These are phyloP conservation scores for Diaporthe citrichinensis DNA, from an alignment of 2,329 filamentous ascomycete genomes.

Conservation along the genomic window DNA sequence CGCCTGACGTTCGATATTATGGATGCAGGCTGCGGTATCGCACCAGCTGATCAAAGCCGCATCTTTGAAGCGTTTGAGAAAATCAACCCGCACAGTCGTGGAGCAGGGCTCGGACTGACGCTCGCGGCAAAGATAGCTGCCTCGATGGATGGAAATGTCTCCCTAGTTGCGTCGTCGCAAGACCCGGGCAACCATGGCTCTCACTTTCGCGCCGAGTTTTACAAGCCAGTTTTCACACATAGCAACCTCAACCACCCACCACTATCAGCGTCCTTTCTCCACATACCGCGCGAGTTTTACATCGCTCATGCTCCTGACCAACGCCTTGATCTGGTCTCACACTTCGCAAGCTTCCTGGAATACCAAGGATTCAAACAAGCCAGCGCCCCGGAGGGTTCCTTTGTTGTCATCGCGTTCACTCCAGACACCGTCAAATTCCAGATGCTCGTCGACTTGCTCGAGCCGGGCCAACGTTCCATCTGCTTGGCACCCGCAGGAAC, in stretches of 20 bases:
- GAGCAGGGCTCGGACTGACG: conserved; percentile 59
- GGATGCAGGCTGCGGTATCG: conserved; percentile 59
- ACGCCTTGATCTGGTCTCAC: background rate
- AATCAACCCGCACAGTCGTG: conserved; percentile 52
- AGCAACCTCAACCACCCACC: background rate
- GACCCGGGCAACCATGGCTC: conserved; percentile 52
- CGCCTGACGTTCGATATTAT: conserved; percentile 56
- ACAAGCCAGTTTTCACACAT: background rate
- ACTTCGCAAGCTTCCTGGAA: conserved; percentile 21
- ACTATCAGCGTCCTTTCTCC: background rate
- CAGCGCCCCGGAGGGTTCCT: background rate
- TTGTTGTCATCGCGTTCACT: conserved; percentile 3
- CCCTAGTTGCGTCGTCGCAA: conserved; percentile 52
- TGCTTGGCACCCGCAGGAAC: conserved; percentile 2
- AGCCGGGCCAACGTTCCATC: background rate
- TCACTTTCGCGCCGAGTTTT: conserved; percentile 52
- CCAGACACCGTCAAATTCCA: conserved; percentile 9
- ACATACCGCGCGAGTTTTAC: conserved; percentile 1
- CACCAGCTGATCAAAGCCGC: conserved; percentile 50
- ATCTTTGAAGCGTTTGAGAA: conserved; percentile 62
- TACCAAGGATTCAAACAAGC: conserved; percentile 11
- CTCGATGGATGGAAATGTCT: conserved; percentile 55
- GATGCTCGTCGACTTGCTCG: background rate
- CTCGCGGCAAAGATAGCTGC: conserved; percentile 57
- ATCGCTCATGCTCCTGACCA: conserved; percentile 6